phyloP scores from a whole-genome alignment of 441 rosid species.

The Pelargonium fulgidum region DNA sequence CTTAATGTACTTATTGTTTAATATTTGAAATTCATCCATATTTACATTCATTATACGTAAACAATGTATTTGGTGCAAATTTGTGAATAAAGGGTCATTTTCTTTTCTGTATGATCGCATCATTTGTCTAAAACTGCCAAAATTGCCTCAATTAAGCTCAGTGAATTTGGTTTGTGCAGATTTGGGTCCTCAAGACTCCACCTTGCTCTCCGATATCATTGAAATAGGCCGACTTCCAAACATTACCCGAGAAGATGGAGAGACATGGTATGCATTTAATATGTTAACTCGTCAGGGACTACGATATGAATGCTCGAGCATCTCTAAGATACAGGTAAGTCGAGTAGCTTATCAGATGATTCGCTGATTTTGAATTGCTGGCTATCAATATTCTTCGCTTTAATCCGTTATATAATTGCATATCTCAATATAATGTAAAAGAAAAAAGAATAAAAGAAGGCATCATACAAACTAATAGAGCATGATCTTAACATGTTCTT shows the following conservation, averaged over 20 bases:
- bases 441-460: too few relatives aligned
- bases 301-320: slow-evolving; percentile 72
- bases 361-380: not conserved
- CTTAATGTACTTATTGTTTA: too few relatives aligned
- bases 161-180: slow-evolving; percentile 37
- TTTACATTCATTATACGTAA: too few relatives aligned
- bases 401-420: not conserved
- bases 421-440: not conserved
- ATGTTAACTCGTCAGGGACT: slow-evolving; percentile 71
- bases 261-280: slow-evolving; percentile 45
- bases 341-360: not conserved
- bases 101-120: too few relatives aligned
- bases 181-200: slow-evolving; percentile 88
- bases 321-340: slow-evolving; percentile 62
- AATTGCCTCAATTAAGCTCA: not conserved
- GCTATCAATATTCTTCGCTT: not conserved
- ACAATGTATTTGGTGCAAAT: too few relatives aligned
- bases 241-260: slow-evolving; percentile 59
- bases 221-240: slow-evolving; percentile 70
- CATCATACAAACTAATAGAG: too few relatives aligned
- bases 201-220: slow-evolving; percentile 67
- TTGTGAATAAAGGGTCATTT: too few relatives aligned
- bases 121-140: not conserved
- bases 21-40: too few relatives aligned
- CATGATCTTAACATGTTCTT: not conserved